These are phyloP conservation scores for Eucalyptus rudis DNA, from an alignment of 345 rosid species.

Conservation along the genomic window DNA sequence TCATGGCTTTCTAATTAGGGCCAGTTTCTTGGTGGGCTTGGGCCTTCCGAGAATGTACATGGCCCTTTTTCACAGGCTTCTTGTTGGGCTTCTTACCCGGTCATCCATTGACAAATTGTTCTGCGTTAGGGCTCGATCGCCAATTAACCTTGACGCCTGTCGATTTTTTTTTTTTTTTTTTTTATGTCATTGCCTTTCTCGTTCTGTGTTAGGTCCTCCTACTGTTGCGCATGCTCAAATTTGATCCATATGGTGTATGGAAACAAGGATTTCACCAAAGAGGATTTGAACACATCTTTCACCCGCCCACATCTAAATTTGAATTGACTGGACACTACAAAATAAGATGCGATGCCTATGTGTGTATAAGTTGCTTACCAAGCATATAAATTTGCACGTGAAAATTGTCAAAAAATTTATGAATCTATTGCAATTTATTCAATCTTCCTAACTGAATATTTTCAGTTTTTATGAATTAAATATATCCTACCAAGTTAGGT, in stretches of 20 bases:
- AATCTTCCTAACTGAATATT: too few relatives aligned
- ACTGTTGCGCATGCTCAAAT: too few relatives aligned
- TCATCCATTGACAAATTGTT: neutral
- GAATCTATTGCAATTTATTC: too few relatives aligned
- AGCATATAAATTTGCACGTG: accelerated
- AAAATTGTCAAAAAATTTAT: too few relatives aligned
- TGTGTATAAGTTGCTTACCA: neutral
- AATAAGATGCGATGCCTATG: neutral
- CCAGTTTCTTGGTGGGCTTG: neutral
- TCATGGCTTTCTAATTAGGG: neutral
- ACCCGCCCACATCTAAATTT: neutral
- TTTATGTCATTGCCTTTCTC: neutral
- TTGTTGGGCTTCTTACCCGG: neutral
- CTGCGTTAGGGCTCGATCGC: neutral
- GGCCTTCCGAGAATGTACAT: neutral
- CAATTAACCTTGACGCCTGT: neutral
- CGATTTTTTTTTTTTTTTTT: too few relatives aligned
- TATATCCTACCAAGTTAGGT: too few relatives aligned
- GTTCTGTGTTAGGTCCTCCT: neutral
- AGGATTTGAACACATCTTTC: neutral
- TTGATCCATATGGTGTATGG: neutral
- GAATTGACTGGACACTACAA: too few relatives aligned
- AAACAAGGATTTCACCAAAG: neutral
- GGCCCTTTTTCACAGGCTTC: neutral
- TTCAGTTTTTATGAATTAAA: accelerated